Conservation (phyloP, 495 filamentous ascomycete genomes). For the Cercophora samala region DNA sequence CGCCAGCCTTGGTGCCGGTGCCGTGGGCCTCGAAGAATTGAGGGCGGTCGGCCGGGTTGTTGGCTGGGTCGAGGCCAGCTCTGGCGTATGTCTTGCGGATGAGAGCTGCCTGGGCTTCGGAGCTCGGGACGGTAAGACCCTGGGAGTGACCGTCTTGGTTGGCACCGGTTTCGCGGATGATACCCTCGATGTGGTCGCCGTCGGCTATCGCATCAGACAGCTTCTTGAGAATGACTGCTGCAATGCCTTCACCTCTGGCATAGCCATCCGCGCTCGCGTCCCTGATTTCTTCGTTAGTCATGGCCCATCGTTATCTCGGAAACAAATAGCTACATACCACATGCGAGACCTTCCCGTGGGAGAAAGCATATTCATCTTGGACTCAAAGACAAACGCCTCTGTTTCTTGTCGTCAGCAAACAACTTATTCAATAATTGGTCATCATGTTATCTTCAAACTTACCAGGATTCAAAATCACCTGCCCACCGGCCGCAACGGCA, state of each 20-base stretch:
- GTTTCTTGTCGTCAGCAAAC: no score
- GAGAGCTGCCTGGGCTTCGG: slow-evolving; percentile 47
- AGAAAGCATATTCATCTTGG: slow-evolving; percentile 34
- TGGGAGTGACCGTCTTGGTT: slow-evolving; percentile 54
- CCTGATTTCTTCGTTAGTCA: no score
- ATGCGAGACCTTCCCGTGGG: slow-evolving; percentile 46
- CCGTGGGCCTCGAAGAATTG: slow-evolving; percentile 48
- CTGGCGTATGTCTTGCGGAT: slow-evolving; percentile 46
- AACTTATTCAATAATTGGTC: no score
- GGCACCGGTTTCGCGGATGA: slow-evolving; percentile 53
- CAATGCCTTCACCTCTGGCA: slow-evolving; percentile 57
- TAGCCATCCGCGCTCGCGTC: slow-evolving; percentile 60
- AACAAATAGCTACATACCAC: slow-evolving; percentile 38
- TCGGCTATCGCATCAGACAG: slow-evolving; percentile 46
- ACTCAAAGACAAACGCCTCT: slow-evolving; percentile 28
- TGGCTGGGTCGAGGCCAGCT: slow-evolving; percentile 42
- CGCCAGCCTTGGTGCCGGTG: slow-evolving; percentile 18
- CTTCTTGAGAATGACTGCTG: slow-evolving; percentile 52
- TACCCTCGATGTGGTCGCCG: slow-evolving; percentile 52
- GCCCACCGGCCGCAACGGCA: slow-evolving; percentile 50
- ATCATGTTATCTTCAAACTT: no score
- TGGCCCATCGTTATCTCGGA: no score
- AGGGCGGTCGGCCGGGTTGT: slow-evolving; percentile 26
- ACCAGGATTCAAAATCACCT: slow-evolving; percentile 48
- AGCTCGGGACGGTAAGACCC: slow-evolving; percentile 42